Evolutionary conservation across 345 rosid genomes (phyloP), one percentile per base, ranked within the genome.

Genomic region (Physaria fendleri): DNA sequence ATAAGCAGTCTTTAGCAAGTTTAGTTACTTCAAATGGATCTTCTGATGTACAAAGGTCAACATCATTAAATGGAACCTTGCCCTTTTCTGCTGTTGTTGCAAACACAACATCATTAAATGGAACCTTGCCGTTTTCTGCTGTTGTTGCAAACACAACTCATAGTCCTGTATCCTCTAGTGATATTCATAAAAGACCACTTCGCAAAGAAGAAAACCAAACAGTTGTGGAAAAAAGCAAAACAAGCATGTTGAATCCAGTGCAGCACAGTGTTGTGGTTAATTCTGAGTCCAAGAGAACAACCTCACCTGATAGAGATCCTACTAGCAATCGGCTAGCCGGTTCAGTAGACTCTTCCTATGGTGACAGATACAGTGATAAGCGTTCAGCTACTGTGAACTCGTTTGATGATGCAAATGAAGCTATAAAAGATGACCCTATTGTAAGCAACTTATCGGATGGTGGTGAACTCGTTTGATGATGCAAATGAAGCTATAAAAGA

Each of bases 1-100:
- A 62, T 64, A 81, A 79, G 63, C 82, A 58, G 30, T 44, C 72
- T 35, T 23, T 46, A 45, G 74, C 78, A 40, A 48, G 63, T 65
- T 57, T 74, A 10, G 65, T 52, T 32, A 70, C 73, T 52, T 72
- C 81, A 29, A 77, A 82, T 82, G 91, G 84, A 56, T 60, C 84
- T 54, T 35, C 79, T 44, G 68, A 46, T 22, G 77, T 72, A 60
- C 81, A 67, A 52, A 83, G 71, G 63, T 25, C 79, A 48, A 91
- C 81, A 34, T 47, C 68, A 11, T 65, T 30, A 21, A 57, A 71
- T 50, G 71, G 65, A 56, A 55, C 74, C n/a, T 48, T 66, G 68
- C 71, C 76, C 24, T 65, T 81, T 11, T 62, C 84, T 12, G 77
- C 81, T 27, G n/a, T n/a, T n/a, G n/a, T n/a, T n/a, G n/a, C n/a